These are phyloP conservation scores for Venturia effusa DNA, from an alignment of 2,329 filamentous ascomycete genomes.

Conservation along the genomic window DNA sequence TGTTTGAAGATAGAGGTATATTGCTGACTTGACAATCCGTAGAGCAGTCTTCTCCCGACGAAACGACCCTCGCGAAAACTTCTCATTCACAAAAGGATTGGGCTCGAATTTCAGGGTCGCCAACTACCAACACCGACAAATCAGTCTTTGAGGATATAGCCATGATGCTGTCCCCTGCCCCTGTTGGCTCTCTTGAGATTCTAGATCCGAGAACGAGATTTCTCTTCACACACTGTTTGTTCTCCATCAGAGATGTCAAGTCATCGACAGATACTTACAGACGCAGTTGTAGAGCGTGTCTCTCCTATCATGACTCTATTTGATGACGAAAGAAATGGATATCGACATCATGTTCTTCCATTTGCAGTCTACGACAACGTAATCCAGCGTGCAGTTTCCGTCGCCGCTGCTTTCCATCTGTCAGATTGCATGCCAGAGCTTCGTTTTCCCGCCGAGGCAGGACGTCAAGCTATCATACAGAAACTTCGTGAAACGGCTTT, in stretches of 20 bases:
- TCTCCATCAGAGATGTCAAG: background rate
- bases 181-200: constrained; percentile 19
- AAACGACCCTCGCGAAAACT: background rate
- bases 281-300: constrained; percentile 25
- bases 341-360: constrained; percentile 29
- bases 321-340: constrained; percentile 28
- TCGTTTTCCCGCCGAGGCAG: constrained; percentile 22
- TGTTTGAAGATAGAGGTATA: too few relatives aligned
- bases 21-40: too few relatives aligned
- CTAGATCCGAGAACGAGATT: constrained; percentile 21
- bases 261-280: constrained; percentile 2
- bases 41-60: too few relatives aligned
- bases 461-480: constrained; percentile 27
- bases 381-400: constrained; percentile 27
- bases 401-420: constrained; percentile 31
- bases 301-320: constrained; percentile 32
- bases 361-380: constrained; percentile 28
- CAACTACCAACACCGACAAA: too few relatives aligned
- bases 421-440: constrained; percentile 23
- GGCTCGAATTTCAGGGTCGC: background rate
- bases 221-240: constrained; percentile 27
- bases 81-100: background rate
- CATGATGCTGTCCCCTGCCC: background rate
- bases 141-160: too few relatives aligned
- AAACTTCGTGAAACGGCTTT: constrained; percentile 24